Conservation (phyloP, 805 yeast species). For the Lachancea mirantina region DNA sequence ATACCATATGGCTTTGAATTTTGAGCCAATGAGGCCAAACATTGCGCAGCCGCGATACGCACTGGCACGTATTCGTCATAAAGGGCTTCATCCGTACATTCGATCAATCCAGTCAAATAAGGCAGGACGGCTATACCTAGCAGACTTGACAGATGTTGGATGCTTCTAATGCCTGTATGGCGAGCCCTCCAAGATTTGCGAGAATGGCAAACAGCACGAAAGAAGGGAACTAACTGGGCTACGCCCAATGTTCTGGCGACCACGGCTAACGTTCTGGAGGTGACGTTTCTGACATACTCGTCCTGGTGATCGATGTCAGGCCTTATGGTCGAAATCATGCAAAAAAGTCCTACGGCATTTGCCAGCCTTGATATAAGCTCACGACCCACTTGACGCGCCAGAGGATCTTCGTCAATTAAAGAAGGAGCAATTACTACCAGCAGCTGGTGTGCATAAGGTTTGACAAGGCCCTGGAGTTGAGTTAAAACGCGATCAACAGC, state of each 20-base stretch:
- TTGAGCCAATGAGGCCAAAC: conserved; percentile 71
- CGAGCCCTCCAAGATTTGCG: conserved; percentile 75
- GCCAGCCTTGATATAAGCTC: conserved; percentile 70
- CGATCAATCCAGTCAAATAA: conserved; percentile 56
- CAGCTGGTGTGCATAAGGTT: conserved; percentile 69
- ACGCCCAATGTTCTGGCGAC: conserved; percentile 77
- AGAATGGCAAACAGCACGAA: conserved; percentile 71
- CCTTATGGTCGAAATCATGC: conserved; percentile 69
- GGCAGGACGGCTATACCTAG: conserved; percentile 74
- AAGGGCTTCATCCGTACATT: conserved; percentile 50
- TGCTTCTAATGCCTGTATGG: conserved; percentile 70
- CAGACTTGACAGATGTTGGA: conserved; percentile 67
- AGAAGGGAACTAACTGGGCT: conserved; percentile 63
- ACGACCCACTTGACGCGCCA: conserved; percentile 70
- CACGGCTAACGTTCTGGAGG: conserved; percentile 76
- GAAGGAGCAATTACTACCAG: conserved; percentile 71
- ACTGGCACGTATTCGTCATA: conserved; percentile 64
- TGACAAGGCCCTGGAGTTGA: conserved; percentile 53
- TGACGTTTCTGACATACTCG: conserved; percentile 68
- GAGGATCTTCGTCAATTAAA: conserved; percentile 68
- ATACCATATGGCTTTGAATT: conserved; percentile 83
- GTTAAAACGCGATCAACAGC: conserved; percentile 62
- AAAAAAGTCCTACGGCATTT: conserved; percentile 74
- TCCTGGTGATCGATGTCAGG: conserved; percentile 80
- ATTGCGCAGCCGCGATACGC: conserved; percentile 60